Percentiles rank a stretch among this genome's conserved stretches.
Conservation (phyloP, 2,329 filamentous ascomycete species). For the Dactylellina haptotyla region DNA sequence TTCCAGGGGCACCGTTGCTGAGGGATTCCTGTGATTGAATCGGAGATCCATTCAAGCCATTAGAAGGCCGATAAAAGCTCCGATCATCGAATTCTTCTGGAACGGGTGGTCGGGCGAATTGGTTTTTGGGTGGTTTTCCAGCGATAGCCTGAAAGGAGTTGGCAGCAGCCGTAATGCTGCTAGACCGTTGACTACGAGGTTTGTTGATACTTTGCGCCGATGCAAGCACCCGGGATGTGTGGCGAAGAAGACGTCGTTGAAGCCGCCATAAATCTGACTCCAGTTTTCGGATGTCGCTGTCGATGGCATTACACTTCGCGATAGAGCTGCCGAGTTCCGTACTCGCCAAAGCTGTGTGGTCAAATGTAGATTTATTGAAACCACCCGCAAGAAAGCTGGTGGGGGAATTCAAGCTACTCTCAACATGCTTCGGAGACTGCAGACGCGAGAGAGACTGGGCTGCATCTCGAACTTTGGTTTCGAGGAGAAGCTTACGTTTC, state of each 20-base stretch:
- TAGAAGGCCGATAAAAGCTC: slow-evolving; percentile 76
- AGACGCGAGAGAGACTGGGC: slow-evolving; percentile 85
- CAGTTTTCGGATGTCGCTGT: slow-evolving; percentile 79
- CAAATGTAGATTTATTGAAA: neutral
- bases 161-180: neutral
- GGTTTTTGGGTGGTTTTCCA: slow-evolving; percentile 13
- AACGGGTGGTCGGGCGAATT: neutral
- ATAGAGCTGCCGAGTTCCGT: slow-evolving; percentile 78
- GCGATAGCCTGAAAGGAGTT: neutral
- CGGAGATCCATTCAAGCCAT: slow-evolving; percentile 69
- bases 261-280: slow-evolving; percentile 80
- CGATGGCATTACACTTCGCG: slow-evolving; percentile 84
- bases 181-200: slow-evolving; percentile 6
- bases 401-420: slow-evolving; percentile 46
- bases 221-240: slow-evolving; percentile 91
- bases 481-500: slow-evolving; percentile 83
- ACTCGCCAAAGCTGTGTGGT: slow-evolving; percentile 4
- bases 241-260: slow-evolving; percentile 80
- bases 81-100: slow-evolving; percentile 76
- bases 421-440: slow-evolving; percentile 70
- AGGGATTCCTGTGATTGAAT: neutral
- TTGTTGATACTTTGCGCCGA: slow-evolving; percentile 76
- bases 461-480: slow-evolving; percentile 93
- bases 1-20: neutral
- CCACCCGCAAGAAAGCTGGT: slow-evolving; percentile 62